Evolutionary conservation across 2,329 filamentous ascomycete genomes (phyloP), one percentile per base, ranked within the genome.

Genomic region (Exophiala calicioides): DNA sequence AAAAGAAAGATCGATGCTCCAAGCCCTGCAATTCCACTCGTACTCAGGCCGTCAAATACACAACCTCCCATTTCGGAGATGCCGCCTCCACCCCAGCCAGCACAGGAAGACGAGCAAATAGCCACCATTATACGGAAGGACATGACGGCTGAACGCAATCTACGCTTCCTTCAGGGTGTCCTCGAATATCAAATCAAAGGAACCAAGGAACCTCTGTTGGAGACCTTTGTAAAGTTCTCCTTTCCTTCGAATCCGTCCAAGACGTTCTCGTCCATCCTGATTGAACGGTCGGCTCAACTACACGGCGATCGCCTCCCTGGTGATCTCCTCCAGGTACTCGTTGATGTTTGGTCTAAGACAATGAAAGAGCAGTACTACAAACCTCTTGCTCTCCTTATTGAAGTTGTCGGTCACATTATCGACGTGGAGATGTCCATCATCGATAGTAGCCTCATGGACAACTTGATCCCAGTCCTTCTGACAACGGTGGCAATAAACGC

Each of bases 301-400:
- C 60, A 72, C 32, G 65, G 68, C 3, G 67, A 70, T 12, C 70
- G 69, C 37, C 71, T 80, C 33, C 64, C 75, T 4, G 54, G 75
- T 8, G 70, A 72, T 37, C 70, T 81, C 41, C 74, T 73, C 23
- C 65, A 69, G 42, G 68, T 72, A 10, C 68, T 82, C 39, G 66
- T 78, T 6, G 65, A 69, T 7, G 52, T 84, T 4, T 84, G 80
- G 81, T 68, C 73, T 23, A 74, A 69, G 19, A 78, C 78, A 47
- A 60, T 82, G 24, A 68, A 71, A 26, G 80, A 83, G 54, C 72
- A 71, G 47, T 78, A 74, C 59, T 73, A 68, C 50, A 58, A 63
- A 19, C 70, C 70, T 3, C 55, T 75, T 6, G 63, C 64, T 9
- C 60, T 72, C 31, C 68, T 75, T 24, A 62, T 72, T 53, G 62